Evolutionary conservation across 805 yeast genomes (phyloP), one percentile per base, ranked within the genome.

Genomic region (Ogataea nitratoaversa): DNA sequence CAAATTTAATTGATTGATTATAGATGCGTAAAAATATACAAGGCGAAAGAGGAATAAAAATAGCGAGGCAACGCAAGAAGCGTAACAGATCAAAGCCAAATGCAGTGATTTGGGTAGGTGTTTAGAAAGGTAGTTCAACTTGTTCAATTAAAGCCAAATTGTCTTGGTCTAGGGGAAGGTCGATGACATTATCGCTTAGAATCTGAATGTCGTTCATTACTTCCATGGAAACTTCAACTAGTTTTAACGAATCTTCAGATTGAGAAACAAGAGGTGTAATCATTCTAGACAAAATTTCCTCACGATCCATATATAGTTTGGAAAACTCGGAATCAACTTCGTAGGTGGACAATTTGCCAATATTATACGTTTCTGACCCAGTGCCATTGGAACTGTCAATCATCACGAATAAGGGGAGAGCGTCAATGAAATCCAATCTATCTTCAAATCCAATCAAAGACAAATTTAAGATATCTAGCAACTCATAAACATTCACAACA

Each of bases 371-470:
- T 5, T 14, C 19, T 3, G 19, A 11, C 11, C 16, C 30, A 8
- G 19, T 20, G 14, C 8, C 8, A 8, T 32, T 22, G 6, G 38
- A 35, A 11, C 19, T 11, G 2, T 30, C 37, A 5, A 38, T 23
- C 2, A 43, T 30, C 14, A 47, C 46, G 13, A 53, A 38, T 0
- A 47, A 31, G 2, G 50, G 42, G 30, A 50, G 24, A 4, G 39
- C n/a, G 23, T 40, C 28, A 18, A 49, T n/a, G 19, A 52, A 49
- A 2, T 41, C 34, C 3, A 9, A 8, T 13, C 42, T 31, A 30
- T 57, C 61, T 11, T 36, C 48, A 35, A 49, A 57, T 1, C 61
- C 62, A 17, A 42, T 18, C 8, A 58, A 43, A 8, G 44, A 34
- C 9, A 32, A 19, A 18, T 31, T 30, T 9, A 49, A 9, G 8